Conservation (phyloP, 2,329 filamentous ascomycete genomes). For the Fusarium acutatum region DNA sequence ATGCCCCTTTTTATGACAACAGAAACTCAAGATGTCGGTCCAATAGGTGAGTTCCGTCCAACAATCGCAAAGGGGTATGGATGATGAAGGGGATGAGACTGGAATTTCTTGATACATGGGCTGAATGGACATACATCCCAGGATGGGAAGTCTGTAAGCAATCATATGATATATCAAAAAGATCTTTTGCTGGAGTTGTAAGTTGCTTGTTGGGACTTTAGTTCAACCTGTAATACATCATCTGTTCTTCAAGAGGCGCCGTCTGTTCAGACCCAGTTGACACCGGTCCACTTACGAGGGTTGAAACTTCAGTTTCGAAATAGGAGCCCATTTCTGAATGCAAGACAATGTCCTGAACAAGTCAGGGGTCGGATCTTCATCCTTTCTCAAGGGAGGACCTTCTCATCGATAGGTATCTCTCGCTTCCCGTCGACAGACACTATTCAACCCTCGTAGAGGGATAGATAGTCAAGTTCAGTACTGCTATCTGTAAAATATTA, state of each 20-base stretch:
- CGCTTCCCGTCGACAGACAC: background rate
- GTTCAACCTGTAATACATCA: no score
- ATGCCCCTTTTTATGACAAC: background rate
- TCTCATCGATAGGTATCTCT: background rate
- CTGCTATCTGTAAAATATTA: background rate
- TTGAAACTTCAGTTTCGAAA: background rate
- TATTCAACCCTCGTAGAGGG: background rate
- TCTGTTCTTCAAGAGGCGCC: rapidly evolving
- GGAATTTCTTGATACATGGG: background rate
- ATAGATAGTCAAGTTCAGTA: no score
- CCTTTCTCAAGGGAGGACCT: background rate
- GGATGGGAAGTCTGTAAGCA: rapidly evolving
- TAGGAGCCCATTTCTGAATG: background rate
- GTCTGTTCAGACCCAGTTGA: slow-evolving; percentile 1
- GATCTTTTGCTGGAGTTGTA: rapidly evolving
- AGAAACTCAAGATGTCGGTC: rapidly evolving
- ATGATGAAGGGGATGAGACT: background rate
- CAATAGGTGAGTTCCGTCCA: background rate
- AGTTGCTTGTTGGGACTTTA: no score
- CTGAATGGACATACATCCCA: background rate
- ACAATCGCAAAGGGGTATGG: background rate
- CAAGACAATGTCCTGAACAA: background rate
- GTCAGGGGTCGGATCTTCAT: background rate
- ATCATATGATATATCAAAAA: rapidly evolving
- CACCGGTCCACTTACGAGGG: slow-evolving; percentile 9